A percentile compares a stretch with the other conserved stretches of the same genome.
Conservation (phyloP, 208 protist species). For the Blastocrithidia nonstop region DNA sequence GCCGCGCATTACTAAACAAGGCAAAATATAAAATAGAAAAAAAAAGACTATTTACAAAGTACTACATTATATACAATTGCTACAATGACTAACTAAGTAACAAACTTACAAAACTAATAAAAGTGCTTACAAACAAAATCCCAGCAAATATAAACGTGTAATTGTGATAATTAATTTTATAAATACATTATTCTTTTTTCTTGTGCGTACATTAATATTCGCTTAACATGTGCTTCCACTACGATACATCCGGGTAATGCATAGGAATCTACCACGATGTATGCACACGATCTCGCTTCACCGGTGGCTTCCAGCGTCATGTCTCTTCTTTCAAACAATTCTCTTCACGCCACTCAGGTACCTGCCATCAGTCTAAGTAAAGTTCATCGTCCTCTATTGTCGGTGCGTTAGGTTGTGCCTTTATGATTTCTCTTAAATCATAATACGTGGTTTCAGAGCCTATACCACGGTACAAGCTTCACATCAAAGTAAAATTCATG, state of each 20-base stretch:
- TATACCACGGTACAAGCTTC: conserved; percentile 81
- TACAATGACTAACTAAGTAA: neutral
- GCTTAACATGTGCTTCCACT: conserved; percentile 86
- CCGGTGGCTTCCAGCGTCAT: conserved; percentile 84
- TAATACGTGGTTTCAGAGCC: conserved; percentile 67
- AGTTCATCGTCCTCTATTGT: conserved; percentile 82
- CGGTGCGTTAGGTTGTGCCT: conserved; percentile 52
- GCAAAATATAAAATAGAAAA: conserved; percentile 4
- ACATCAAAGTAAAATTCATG: conserved; percentile 79
- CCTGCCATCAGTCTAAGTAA: conserved; percentile 79
- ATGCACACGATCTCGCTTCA: conserved; percentile 63
- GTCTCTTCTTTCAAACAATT: conserved; percentile 61
- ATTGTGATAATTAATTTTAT: neutral
- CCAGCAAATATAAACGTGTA: no score
- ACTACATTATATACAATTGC: conserved; percentile 1
- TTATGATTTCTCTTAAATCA: conserved; percentile 58
- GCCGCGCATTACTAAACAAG: no score
- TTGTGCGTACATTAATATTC: conserved; percentile 16
- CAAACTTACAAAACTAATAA: neutral
- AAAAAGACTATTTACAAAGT: neutral
- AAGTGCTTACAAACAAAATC: no score
- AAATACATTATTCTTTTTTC: neutral
- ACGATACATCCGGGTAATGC: conserved; percentile 60
- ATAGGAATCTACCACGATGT: conserved; percentile 65
- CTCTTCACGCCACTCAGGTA: conserved; percentile 76